These are phyloP conservation scores for Chaetoscypha palmicola DNA, from an alignment of 2,329 filamentous ascomycete species.

Conservation along the genomic window DNA sequence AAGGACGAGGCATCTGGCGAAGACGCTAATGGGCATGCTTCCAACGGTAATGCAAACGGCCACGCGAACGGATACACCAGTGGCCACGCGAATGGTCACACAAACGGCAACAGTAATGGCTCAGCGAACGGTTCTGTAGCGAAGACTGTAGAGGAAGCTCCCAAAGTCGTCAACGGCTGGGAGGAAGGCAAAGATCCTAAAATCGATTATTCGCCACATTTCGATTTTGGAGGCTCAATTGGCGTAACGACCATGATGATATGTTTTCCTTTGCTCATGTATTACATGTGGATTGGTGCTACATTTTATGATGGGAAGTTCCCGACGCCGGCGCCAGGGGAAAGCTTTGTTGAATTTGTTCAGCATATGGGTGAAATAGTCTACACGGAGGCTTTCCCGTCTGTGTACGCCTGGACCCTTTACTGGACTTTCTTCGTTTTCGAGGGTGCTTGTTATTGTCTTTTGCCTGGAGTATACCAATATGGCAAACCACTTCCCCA, in stretches of 20 bases:
- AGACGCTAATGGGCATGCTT: neutral
- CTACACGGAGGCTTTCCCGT: slow-evolving; percentile 80
- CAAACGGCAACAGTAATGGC: slow-evolving; percentile 14
- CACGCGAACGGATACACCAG: slow-evolving; percentile 8
- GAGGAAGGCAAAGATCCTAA: slow-evolving; percentile 52
- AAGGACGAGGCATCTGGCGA: slow-evolving; percentile 15
- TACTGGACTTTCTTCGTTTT: slow-evolving; percentile 93
- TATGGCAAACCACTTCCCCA: slow-evolving; percentile 85
- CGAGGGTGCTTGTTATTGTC: slow-evolving; percentile 75
- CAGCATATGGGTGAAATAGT: slow-evolving; percentile 63
- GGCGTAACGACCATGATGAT: slow-evolving; percentile 83
- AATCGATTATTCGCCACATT: slow-evolving; percentile 55
- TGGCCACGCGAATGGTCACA: neutral
- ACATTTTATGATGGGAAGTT: slow-evolving; percentile 85
- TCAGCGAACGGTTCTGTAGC: slow-evolving; percentile 11
- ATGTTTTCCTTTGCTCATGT: slow-evolving; percentile 91
- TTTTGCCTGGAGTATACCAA: slow-evolving; percentile 78
- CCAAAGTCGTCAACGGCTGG: slow-evolving; percentile 46
- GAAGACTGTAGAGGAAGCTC: slow-evolving; percentile 4
- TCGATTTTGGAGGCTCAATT: slow-evolving; percentile 83
- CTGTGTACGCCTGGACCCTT: slow-evolving; percentile 75
- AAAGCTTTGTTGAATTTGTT: slow-evolving; percentile 67
- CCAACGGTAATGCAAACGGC: slow-evolving; percentile 4
- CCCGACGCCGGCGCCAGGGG: slow-evolving; percentile 57
- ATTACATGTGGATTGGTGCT: slow-evolving; percentile 98